A percentile compares a stretch with the other conserved stretches of the same genome.
phyloP scores from a whole-genome alignment of 78 protist genomes.

The Dictyostelium purpureum region DNA sequence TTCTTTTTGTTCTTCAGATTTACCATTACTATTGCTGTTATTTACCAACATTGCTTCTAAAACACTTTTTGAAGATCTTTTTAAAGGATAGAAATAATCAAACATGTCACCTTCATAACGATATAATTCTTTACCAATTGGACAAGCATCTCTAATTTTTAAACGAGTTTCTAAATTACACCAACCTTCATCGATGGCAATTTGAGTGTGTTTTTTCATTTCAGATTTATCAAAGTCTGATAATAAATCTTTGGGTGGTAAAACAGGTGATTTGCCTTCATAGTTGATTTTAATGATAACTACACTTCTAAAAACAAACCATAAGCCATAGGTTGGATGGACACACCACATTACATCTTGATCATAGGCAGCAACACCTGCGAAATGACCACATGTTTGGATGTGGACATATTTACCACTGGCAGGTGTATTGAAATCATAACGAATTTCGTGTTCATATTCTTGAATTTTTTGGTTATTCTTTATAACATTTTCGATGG shows the following conservation, averaged over 20 bases:
- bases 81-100: conserved; percentile 76
- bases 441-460: conserved; percentile 44
- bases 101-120: conserved; percentile 68
- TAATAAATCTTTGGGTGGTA: not conserved
- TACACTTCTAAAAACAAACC: conserved; percentile 73
- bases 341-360: conserved; percentile 74
- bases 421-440: conserved; percentile 59
- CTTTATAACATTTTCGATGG: conserved; percentile 24
- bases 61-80: conserved; percentile 24
- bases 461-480: not conserved
- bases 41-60: conserved; percentile 6
- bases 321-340: conserved; percentile 71
- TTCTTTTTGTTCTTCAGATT: no score
- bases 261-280: not conserved
- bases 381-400: conserved; percentile 79
- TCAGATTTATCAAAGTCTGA: not conserved
- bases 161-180: conserved; percentile 50
- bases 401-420: conserved; percentile 74
- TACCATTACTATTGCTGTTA: no score
- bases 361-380: conserved; percentile 74
- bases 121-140: conserved; percentile 49
- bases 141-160: conserved; percentile 67
- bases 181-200: conserved; percentile 78
- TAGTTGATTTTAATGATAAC: conserved; percentile 22
- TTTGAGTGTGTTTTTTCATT: conserved; percentile 24